These are phyloP conservation scores for Lotmaria passim DNA, from an alignment of 208 protist genomes.

Conservation along the genomic window DNA sequence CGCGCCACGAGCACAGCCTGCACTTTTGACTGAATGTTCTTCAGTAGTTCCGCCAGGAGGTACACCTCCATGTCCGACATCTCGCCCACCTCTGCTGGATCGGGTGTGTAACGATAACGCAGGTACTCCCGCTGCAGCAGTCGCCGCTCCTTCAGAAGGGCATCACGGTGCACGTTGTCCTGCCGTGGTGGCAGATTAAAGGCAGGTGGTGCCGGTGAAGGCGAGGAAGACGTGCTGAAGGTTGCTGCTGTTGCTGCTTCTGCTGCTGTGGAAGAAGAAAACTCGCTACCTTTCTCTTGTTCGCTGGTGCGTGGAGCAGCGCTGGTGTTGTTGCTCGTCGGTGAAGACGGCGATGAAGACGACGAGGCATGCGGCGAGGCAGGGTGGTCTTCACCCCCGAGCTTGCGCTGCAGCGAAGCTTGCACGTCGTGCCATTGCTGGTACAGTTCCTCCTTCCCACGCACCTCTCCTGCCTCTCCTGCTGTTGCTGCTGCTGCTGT, in stretches of 20 bases:
- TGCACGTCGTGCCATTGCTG: slow-evolving; percentile 14
- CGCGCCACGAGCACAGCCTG: slow-evolving; percentile 47
- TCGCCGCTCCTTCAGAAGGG: slow-evolving; percentile 52
- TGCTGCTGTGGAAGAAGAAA: not conserved
- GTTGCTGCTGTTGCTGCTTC: slow-evolving; percentile 7
- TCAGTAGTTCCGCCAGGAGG: slow-evolving; percentile 45
- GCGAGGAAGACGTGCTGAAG: not conserved
- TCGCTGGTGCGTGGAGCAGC: too few relatives aligned
- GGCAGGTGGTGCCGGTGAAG: too few relatives aligned
- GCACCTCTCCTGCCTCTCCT: too few relatives aligned
- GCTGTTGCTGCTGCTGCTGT: too few relatives aligned
- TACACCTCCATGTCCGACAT: slow-evolving; percentile 85
- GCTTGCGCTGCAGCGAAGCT: slow-evolving; percentile 4
- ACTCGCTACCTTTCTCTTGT: not conserved
- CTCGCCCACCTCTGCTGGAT: slow-evolving; percentile 63
- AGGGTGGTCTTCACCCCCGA: not conserved
- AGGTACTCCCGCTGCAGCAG: slow-evolving; percentile 53
- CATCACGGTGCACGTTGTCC: slow-evolving; percentile 40
- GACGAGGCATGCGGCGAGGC: too few relatives aligned
- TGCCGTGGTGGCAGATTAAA: not conserved
- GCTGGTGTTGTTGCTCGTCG: too few relatives aligned
- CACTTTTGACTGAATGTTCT: slow-evolving; percentile 41
- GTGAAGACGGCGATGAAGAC: too few relatives aligned
- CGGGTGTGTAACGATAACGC: slow-evolving; percentile 57
- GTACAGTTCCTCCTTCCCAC: slow-evolving; percentile 1